These are phyloP conservation scores for Xerocomus amazonicus DNA, from an alignment of 1,284 basidiomycete genomes.

Conservation along the genomic window DNA sequence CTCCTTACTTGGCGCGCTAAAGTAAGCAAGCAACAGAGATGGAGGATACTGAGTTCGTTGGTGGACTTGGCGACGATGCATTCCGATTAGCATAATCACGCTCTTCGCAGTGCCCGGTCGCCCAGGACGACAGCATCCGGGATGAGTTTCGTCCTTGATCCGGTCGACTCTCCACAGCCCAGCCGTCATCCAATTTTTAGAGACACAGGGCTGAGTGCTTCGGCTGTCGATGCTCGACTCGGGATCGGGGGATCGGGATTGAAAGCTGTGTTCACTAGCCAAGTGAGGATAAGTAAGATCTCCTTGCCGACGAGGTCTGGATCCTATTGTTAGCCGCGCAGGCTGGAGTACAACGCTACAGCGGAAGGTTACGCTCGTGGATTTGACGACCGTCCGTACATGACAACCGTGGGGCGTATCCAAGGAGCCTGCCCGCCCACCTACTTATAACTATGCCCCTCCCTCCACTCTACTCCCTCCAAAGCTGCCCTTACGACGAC, in stretches of 20 bases:
- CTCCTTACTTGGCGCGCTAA: too few relatives aligned
- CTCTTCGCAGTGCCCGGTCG: background rate
- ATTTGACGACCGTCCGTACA: conserved; percentile 34
- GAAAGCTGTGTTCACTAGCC: conserved; percentile 19
- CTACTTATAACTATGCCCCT: conserved; percentile 28
- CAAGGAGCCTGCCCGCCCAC: conserved; percentile 22
- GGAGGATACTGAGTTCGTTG: too few relatives aligned
- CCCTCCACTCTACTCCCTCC: conserved; percentile 30
- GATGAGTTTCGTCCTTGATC: too few relatives aligned
- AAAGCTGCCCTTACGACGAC: conserved; percentile 37
- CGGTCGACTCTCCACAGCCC: too few relatives aligned
- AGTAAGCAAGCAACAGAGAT: too few relatives aligned
- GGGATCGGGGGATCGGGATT: conserved; percentile 23
- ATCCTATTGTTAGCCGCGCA: conserved; percentile 36
- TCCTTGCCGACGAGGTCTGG: conserved; percentile 33
- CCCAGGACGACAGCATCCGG: background rate
- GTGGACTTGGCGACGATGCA: conserved; percentile 12
- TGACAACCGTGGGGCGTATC: conserved; percentile 39
- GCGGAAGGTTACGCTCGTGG: conserved; percentile 43
- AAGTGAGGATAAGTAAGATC: conserved; percentile 11
- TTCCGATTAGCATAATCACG: conserved; percentile 9
- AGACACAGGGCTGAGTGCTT: too few relatives aligned
- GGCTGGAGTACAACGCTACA: conserved; percentile 32
- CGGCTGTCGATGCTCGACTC: conserved; percentile 12
- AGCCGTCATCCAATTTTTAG: background rate